These are phyloP conservation scores for Starmerella asiatica DNA, from an alignment of 805 yeast species.

Conservation along the genomic window DNA sequence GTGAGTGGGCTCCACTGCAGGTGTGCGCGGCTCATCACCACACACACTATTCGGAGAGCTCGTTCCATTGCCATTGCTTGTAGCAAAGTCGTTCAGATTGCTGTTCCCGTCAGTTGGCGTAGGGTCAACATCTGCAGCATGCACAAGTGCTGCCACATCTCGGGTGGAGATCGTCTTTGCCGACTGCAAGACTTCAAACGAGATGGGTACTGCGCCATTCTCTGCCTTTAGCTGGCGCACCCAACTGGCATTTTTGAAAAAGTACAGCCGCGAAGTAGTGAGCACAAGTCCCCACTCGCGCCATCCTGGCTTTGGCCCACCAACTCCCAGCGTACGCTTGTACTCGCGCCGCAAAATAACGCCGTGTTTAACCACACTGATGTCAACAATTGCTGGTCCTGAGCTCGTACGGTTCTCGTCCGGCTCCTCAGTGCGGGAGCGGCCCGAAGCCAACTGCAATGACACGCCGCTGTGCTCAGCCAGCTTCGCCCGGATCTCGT, in stretches of 20 bases:
- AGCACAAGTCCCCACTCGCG: slow-evolving; percentile 33
- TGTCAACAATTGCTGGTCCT: slow-evolving; percentile 29
- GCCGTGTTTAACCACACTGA: slow-evolving; percentile 31
- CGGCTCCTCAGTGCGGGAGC: slow-evolving; percentile 30
- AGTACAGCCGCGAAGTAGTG: slow-evolving; percentile 31
- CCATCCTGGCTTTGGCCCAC: slow-evolving; percentile 24
- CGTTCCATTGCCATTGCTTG: neutral
- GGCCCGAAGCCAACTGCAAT: slow-evolving; percentile 28
- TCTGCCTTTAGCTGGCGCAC: slow-evolving; percentile 3
- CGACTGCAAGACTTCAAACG: slow-evolving; percentile 29
- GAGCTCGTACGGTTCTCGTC: slow-evolving; percentile 2
- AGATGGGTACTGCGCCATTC: slow-evolving; percentile 23
- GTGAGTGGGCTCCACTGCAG: neutral
- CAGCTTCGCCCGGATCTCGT: neutral
- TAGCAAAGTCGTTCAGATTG: too few relatives aligned
- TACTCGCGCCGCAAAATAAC: slow-evolving; percentile 27
- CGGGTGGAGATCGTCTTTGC: slow-evolving; percentile 28
- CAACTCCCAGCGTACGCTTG: slow-evolving; percentile 22
- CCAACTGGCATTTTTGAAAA: slow-evolving; percentile 31
- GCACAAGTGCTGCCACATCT: slow-evolving; percentile 31
- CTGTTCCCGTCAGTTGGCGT: neutral
- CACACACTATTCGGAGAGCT: too few relatives aligned
- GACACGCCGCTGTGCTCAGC: slow-evolving; percentile 1
- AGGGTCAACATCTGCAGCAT: neutral
- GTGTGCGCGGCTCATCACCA: too few relatives aligned